Evolutionary conservation across 345 rosid species (phyloP).

Genomic region (Boechera stricta): DNA sequence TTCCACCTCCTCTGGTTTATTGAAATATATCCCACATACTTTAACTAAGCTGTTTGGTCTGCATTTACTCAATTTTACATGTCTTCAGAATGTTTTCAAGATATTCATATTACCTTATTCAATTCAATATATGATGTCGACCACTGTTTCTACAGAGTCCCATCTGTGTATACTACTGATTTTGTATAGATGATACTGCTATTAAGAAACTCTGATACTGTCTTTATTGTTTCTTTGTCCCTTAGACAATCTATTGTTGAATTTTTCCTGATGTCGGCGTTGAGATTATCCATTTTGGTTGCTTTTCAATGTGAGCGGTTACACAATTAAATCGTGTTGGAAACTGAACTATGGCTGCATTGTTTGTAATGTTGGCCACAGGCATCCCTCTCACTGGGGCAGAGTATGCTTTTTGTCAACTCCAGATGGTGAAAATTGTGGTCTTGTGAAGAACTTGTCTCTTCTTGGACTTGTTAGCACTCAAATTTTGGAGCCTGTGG

Average conservation of each 20-base stretch:
- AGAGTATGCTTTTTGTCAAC: slow-evolving; percentile 92
- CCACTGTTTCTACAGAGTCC: slow-evolving; percentile 21
- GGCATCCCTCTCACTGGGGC: slow-evolving; percentile 99
- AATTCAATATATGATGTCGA: slow-evolving; percentile 11
- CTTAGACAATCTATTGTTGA: slow-evolving; percentile 4
- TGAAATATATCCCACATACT: neutral
- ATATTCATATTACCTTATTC: slow-evolving; percentile 8
- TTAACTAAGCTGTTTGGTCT: slow-evolving; percentile 11
- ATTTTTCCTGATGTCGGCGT: neutral
- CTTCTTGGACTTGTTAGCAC: slow-evolving; percentile 82
- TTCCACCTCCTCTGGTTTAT: slow-evolving; percentile 7
- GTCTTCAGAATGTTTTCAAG: slow-evolving; percentile 19
- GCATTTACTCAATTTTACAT: slow-evolving; percentile 23
- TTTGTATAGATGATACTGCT: slow-evolving; percentile 14
- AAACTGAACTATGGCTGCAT: slow-evolving; percentile 10
- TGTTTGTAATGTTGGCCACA: slow-evolving; percentile 33
- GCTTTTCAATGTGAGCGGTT: slow-evolving; percentile 7
- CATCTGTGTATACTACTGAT: neutral
- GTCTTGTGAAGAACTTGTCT: slow-evolving; percentile 90
- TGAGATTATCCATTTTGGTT: slow-evolving; percentile 4
- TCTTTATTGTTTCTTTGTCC: slow-evolving; percentile 22
- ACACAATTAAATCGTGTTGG: neutral
- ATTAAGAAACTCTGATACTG: slow-evolving; percentile 8
- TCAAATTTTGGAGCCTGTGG: slow-evolving; percentile 54
- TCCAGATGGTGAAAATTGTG: slow-evolving; percentile 98